Conservation (phyloP, 352 stramenopile genomes). For the Aphanomyces astaci region DNA sequence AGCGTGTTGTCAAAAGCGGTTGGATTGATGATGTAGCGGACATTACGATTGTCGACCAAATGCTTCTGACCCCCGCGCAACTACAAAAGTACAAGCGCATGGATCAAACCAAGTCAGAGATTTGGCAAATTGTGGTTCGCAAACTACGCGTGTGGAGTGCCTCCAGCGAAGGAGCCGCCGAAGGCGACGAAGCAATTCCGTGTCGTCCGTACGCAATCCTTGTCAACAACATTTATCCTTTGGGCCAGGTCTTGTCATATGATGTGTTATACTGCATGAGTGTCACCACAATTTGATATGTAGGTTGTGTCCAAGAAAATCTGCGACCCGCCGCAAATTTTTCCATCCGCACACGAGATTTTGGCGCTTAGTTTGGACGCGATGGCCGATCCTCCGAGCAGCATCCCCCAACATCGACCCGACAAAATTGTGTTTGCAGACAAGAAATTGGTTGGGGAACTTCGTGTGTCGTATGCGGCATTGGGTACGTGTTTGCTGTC, state of each 20-base stretch:
- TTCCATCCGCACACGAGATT: conserved; percentile 57
- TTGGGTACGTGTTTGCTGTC: conserved; percentile 29
- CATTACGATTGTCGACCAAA: conserved; percentile 69
- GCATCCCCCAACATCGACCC: conserved; percentile 65
- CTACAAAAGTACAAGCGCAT: conserved; percentile 64
- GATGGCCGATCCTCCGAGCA: conserved; percentile 67
- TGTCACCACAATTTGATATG: neutral
- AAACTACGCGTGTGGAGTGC: conserved; percentile 83
- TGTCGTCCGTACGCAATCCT: conserved; percentile 79
- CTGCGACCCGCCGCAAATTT: conserved; percentile 68
- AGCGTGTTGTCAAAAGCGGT: too few relatives aligned
- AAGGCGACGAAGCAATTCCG: conserved; percentile 51
- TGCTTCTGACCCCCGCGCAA: conserved; percentile 47
- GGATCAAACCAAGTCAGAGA: conserved; percentile 67
- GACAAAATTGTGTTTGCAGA: conserved; percentile 83
- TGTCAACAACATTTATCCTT: conserved; percentile 80
- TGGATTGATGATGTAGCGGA: conserved; percentile 45
- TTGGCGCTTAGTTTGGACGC: conserved; percentile 62
- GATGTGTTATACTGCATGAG: too few relatives aligned
- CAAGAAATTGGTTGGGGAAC: conserved; percentile 60
- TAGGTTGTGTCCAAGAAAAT: conserved; percentile 79
- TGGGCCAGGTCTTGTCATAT: conserved; percentile 70
- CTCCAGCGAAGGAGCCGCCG: conserved; percentile 47
- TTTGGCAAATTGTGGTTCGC: conserved; percentile 83
- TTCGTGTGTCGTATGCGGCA: conserved; percentile 65